A percentile compares a stretch with the other conserved stretches of the same genome.
These are phyloP conservation scores for Pseudogymnoascus sp. DNA, from an alignment of 2,329 filamentous ascomycete species.

Conservation along the genomic window DNA sequence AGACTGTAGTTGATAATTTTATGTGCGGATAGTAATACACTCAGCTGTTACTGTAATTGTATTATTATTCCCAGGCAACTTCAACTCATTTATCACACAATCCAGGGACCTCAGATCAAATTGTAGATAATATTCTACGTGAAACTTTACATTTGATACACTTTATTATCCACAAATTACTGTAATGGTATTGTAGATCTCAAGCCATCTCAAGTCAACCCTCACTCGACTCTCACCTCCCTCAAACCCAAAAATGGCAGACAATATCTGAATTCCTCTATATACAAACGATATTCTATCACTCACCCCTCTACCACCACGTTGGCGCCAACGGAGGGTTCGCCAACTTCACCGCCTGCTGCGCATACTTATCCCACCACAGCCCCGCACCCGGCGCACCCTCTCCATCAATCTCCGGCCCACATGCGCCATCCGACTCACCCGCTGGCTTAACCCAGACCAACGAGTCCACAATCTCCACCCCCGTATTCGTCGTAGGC, in stretches of 20 bases:
- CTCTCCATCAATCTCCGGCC: conserved; percentile 20
- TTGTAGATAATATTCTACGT: background rate
- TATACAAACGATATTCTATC: background rate
- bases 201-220: too few relatives aligned
- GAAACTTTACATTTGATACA: background rate
- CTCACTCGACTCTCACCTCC: background rate
- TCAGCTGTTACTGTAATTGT: background rate
- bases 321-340: conserved; percentile 21
- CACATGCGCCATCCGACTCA: conserved; percentile 36
- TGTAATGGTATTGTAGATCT: background rate
- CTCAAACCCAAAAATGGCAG: background rate
- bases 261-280: background rate
- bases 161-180: background rate
- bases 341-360: conserved; percentile 35
- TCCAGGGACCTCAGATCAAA: too few relatives aligned
- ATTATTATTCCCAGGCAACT: background rate
- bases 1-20: background rate
- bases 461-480: conserved; percentile 33
- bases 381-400: conserved; percentile 32
- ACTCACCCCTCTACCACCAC: background rate
- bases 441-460: conserved; percentile 40
- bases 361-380: conserved; percentile 36
- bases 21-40: background rate
- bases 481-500: conserved; percentile 30
- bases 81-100: too few relatives aligned